Percentiles rank a stretch among this genome's conserved stretches.
Conservation (phyloP, 371 early-diverging fungal genomes). For the Rhizopus microsporus region DNA sequence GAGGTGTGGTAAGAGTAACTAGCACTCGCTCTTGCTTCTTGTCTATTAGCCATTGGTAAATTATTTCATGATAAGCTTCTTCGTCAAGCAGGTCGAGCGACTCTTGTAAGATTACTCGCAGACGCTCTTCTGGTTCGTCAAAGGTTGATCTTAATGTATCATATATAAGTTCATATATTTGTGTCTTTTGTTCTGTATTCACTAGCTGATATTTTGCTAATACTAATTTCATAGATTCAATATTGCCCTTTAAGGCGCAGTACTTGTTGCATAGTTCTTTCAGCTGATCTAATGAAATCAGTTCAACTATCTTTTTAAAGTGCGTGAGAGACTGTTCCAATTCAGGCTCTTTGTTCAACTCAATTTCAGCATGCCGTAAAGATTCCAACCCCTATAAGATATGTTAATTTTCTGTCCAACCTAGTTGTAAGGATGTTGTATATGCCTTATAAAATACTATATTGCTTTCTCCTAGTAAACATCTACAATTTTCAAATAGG, state of each 20-base stretch:
- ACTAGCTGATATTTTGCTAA: slow-evolving; percentile 5
- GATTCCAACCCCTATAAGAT: slow-evolving; percentile 17
- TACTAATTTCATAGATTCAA: slow-evolving; percentile 5
- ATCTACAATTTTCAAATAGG: slow-evolving; percentile 6
- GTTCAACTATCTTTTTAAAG: not conserved
- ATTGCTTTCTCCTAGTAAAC: slow-evolving; percentile 5
- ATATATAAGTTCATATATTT: not conserved
- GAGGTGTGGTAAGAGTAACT: slow-evolving; percentile 3
- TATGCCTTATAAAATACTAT: slow-evolving; percentile 15
- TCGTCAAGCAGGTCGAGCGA: slow-evolving; percentile 8
- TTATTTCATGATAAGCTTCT: slow-evolving; percentile 9
- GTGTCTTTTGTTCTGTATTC: not conserved
- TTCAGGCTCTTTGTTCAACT: not conserved
- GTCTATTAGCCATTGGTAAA: slow-evolving; percentile 16
- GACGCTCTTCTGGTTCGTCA: not conserved
- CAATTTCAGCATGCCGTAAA: slow-evolving; percentile 6
- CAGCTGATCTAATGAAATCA: not conserved
- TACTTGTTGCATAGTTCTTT: not conserved
- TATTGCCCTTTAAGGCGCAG: slow-evolving; percentile 2
- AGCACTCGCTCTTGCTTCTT: slow-evolving; percentile 5
- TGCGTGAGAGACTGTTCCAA: slow-evolving; percentile 7
- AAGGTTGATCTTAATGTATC: not conserved
- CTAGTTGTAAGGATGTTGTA: not conserved
- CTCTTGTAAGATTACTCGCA: not conserved
- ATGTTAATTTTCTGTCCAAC: not conserved